Evolutionary conservation across 768 basidiomycete genomes (phyloP), one percentile per base, ranked within the genome.

Genomic region (Candolleomyces aberdarensis): DNA sequence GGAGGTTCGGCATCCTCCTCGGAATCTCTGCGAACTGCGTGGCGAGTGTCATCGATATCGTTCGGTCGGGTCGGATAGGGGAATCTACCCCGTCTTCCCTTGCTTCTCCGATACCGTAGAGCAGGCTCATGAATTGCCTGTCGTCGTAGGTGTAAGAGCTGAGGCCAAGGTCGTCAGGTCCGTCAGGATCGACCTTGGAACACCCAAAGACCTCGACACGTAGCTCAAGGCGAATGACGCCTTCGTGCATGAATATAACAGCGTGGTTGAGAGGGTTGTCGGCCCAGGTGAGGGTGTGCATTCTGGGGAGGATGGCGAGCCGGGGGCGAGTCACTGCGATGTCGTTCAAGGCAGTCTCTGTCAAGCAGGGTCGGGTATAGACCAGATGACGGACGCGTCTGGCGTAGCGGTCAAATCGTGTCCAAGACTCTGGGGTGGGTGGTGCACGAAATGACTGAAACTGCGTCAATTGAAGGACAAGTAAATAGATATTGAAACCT

Each of bases 381-480:
- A 62, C 51, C 50, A 70, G 65, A 29, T 63, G 62, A 20, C 67
- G 66, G 19, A 68, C 66, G 57, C 66, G 66, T 39, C 62, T 64
- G 17, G 69, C 60, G 55, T 70, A 70, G 44, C 62, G 62, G 26
- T 60, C 59, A 58, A 70, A 70, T 36, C 59, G 52, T 10, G 60
- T 63, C 69, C 69, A 68, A 19, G 62, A 61, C 4, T 57, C 62
- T 43, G 57, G 63, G 10, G 64, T 61, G 2, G 63, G 63, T 31
- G 57, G 46, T 57, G 66, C 62, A 61, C 67, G 41, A 47, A 60
- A 63, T 60, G 64, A 50, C 64, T 60, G 52, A 56, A 59, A 17
- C 43, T 14, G 22, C 9, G 22, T 7, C 58, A 58, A 11, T 26
- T 22, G 20, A n/a, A 22, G 40, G 44, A 43, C 10, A 41, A 26